Base-by-base conservation (phyloP, 345 rosid species). In the Eucalyptus coolabah region DNA sequence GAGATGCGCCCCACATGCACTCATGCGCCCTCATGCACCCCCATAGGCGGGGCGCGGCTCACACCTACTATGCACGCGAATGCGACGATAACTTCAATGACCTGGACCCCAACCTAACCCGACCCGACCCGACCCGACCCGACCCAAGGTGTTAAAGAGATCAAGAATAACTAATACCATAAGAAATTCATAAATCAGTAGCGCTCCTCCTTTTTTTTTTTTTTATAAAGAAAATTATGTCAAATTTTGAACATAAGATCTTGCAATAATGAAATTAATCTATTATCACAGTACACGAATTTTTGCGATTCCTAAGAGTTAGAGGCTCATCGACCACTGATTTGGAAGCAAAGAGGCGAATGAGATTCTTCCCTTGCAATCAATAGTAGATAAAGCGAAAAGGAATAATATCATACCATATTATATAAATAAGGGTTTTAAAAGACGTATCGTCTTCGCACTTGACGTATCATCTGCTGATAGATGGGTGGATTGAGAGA, bases 31-130 rank as follows among this genome's bases (percentile, higher is more conserved):
- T 49, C 50, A 49, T 2, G 50, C 6, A 2, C 16, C 50, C 50
- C 50, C 50, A 49, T 5, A 49, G 6, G 50, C 1, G 2, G 1
- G 50, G 50, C 6, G 6, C 2, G 2, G 50, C 50, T 49, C 0
- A 6, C 6, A 0, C 15, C 1, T 49, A 1, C 50, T 0, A 49
- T 49, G 50, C 15, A 47, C 14, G 1, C 14, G 12, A n/a, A n/a
- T n/a, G n/a, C n/a, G n/a, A 49, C 2, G 0, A 49, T 49, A 5
- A 49, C 16, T 14, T 49, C 50, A 49, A 2, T 6, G 1, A 49
- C 50, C 6, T 13, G 1, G 50, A 13, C 50, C 47, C 47, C 47
- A 45, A 45, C 47, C 47, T 45, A 2, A 44, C 45, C 45, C 45
- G 10, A 44, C 45, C 45, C 11, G 1, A 44, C 10, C 45, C 45